Percentiles rank a stretch among this genome's conserved stretches.
These are phyloP conservation scores for Teratosphaeria destructans DNA, from an alignment of 2,329 filamentous ascomycete genomes.

Conservation along the genomic window DNA sequence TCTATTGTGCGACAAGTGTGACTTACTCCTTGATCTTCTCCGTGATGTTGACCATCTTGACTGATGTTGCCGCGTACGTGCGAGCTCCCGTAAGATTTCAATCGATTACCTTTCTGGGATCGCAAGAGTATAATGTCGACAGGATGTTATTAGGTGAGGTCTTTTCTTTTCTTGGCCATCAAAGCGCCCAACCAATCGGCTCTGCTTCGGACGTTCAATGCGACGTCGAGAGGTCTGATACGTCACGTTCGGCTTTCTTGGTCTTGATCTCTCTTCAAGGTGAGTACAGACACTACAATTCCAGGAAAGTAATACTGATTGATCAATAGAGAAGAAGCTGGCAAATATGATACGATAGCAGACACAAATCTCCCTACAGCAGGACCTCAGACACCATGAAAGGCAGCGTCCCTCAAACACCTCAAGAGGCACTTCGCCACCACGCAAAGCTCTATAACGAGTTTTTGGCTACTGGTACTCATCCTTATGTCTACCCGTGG, in stretches of 20 bases:
- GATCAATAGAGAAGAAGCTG: background rate
- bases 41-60: constrained; percentile 92
- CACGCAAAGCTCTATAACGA: constrained; percentile 32
- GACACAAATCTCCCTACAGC: background rate
- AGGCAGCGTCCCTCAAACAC: constrained; percentile 10
- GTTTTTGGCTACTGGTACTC: constrained; percentile 29
- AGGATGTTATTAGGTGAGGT: background rate
- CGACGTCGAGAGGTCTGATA: background rate
- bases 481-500: constrained; percentile 37
- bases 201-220: background rate
- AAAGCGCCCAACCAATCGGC: background rate
- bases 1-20: constrained; percentile 3
- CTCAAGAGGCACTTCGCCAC: constrained; percentile 19
- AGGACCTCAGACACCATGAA: background rate
- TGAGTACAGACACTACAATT: background rate
- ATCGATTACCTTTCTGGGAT: background rate
- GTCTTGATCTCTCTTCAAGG: background rate
- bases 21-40: constrained; percentile 98
- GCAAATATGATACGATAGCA: background rate
- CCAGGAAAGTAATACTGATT: background rate
- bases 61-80: constrained; percentile 8
- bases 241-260: background rate
- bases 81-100: background rate
- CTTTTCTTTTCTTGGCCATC: background rate
- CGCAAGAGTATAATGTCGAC: background rate